A percentile compares a stretch with the other conserved stretches of the same genome.
These are phyloP conservation scores for Monosporascus sp. DNA, from an alignment of 2,329 filamentous ascomycete genomes.

Conservation along the genomic window DNA sequence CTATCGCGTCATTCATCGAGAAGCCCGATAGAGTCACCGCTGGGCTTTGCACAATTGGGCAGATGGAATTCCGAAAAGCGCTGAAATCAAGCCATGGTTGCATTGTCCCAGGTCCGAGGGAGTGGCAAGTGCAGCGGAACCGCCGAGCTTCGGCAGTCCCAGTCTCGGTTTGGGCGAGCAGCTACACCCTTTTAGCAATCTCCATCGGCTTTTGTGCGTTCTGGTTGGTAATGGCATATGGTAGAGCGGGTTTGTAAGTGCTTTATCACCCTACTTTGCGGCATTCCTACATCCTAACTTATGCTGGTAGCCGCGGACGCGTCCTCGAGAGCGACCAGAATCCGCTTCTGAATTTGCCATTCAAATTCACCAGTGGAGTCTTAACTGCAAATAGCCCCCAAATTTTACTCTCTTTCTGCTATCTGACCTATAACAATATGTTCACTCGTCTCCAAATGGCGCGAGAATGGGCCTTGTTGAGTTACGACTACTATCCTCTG, in stretches of 20 bases:
- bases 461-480: constrained; percentile 37
- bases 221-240: neutral
- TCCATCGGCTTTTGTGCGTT: constrained; percentile 5
- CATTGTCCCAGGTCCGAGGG: constrained; percentile 5
- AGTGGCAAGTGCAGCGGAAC: constrained; percentile 4
- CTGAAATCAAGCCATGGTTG: neutral
- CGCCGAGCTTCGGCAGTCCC: constrained; percentile 9
- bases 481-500: constrained; percentile 22
- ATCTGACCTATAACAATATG: constrained; percentile 35
- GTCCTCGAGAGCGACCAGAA: constrained; percentile 1
- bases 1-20: constrained; percentile 44
- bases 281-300: neutral
- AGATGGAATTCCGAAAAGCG: constrained; percentile 7
- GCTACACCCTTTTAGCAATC: constrained; percentile 11
- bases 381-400: constrained; percentile 35
- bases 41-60: constrained; percentile 12
- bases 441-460: constrained; percentile 38
- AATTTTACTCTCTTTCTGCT: constrained; percentile 34
- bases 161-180: constrained; percentile 11
- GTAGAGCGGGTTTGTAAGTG: neutral
- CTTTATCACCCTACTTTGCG: neutral
- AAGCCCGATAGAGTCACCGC: constrained; percentile 39
- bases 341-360: neutral
- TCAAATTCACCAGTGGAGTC: constrained; percentile 9
- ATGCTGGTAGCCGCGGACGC: neutral